Evolutionary conservation across 2,329 filamentous ascomycete species (phyloP).

Genomic region (Aspergillus thermomutatus): DNA sequence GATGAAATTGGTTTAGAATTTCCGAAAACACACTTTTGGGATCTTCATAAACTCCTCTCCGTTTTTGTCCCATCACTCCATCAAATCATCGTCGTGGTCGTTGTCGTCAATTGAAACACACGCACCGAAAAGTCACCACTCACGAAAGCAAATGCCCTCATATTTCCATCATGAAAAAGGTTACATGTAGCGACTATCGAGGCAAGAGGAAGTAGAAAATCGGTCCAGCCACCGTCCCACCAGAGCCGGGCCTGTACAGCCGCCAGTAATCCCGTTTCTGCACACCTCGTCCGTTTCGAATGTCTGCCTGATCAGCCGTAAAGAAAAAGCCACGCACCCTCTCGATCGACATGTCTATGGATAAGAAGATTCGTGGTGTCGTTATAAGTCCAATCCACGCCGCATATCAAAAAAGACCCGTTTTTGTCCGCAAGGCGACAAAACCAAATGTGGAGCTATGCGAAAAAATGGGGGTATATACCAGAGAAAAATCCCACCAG

Average conservation of each 20-base stretch:
- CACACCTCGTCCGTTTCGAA: neutral
- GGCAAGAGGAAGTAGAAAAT: neutral
- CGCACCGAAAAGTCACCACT: neutral
- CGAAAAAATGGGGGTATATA: constrained; percentile 27
- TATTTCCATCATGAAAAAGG: neutral
- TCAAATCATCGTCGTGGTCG: neutral
- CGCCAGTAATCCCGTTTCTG: neutral
- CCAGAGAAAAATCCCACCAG: constrained; percentile 18
- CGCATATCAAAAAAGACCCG: constrained; percentile 15
- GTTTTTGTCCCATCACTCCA: neutral
- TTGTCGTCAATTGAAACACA: neutral
- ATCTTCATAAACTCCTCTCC: neutral
- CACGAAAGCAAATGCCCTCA: neutral
- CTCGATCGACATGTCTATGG: constrained; percentile 18
- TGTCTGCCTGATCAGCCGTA: neutral
- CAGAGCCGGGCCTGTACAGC: neutral
- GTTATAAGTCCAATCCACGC: constrained; percentile 20
- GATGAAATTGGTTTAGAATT: constrained; percentile 1
- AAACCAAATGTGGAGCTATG: constrained; percentile 19
- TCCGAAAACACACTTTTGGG: constrained; percentile 6
- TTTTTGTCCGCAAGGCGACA: constrained; percentile 18
- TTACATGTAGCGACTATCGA: neutral
- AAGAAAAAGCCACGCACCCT: constrained; percentile 2
- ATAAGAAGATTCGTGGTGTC: constrained; percentile 26
- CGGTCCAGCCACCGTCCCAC: neutral